phyloP scores from a whole-genome alignment of 192 early-diverging fungal species.

The Coemansia sp. region DNA sequence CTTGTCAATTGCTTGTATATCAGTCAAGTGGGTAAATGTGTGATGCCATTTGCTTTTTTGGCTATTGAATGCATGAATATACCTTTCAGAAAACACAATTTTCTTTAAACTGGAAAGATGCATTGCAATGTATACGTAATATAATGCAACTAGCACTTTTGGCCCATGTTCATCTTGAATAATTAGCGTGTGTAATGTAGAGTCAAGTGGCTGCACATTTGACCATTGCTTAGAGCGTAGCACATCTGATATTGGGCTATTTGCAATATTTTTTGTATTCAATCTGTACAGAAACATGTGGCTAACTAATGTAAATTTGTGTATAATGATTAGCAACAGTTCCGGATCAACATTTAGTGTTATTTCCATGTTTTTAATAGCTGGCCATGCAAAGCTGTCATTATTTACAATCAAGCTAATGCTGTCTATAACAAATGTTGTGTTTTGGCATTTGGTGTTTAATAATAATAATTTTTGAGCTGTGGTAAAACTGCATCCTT shows the following conservation, averaged over 20 bases:
- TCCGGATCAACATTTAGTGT: neutral
- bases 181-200: neutral
- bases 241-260: neutral
- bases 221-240: neutral
- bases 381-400: neutral
- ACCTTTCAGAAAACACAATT: neutral
- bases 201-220: neutral
- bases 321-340: neutral
- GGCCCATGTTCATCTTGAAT: neutral
- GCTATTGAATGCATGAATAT: neutral
- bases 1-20: too few relatives aligned
- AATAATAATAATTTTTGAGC: neutral
- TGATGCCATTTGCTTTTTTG: neutral
- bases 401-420: neutral
- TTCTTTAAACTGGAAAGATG: neutral
- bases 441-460: neutral
- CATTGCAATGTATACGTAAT: neutral
- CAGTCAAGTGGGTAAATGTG: neutral
- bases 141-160: neutral
- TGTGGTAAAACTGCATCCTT: neutral
- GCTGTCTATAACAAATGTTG: neutral
- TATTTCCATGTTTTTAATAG: neutral
- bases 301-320: neutral
- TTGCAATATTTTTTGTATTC: neutral
- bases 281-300: neutral